Evolutionary conservation across 192 early-diverging fungal genomes (phyloP), one percentile per base, ranked within the genome.

Genomic region (Coemansia sp.): DNA sequence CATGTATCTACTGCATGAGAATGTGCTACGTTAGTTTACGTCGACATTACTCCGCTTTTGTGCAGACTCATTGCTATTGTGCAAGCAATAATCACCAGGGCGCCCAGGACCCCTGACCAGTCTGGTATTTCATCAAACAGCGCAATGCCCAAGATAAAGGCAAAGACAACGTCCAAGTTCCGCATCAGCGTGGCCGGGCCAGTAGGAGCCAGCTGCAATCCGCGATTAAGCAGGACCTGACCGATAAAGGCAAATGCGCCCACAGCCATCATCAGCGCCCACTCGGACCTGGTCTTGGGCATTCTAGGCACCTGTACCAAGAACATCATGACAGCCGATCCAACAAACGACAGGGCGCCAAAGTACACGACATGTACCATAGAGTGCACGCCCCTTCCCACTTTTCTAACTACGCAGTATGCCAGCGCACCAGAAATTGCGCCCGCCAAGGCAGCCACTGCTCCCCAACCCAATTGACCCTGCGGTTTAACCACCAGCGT

Each of bases 341-440:
- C 63, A 6, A 88, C 45, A 23, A 85, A 76, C 19, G 88, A 88
- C 45, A 91, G 68, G 2, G 71, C 74, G 12, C 93, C 93, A 82
- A 92, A 92, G 65, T 92, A 93, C 25, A 88, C 85, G 2, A 93
- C 91, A 62, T 93, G 93, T 32, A 92, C 89, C 85, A 93, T 89
- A 21, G 85, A 89, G 67, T 92, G 89, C 7, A 88, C 89, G 4
- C 82, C 77, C n/a, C 80, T 79, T 4, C 92, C 92, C 45, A 93
- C 86, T 66, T 87, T 87, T 63, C 92, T 88, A 25, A 93, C 90
- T 7, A 90, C 75, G 25, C 87, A 86, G 66, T 92, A 92, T 3
- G 92, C 89, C 17, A 89, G 44, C 1, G 91, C 84, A 7, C 84
- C 82, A 69, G 87, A 84, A 32, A 89, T 67, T 0, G 91, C 89